These are phyloP conservation scores for Pseudofabraea citricarpa DNA, from an alignment of 2,329 filamentous ascomycete genomes.

Conservation along the genomic window DNA sequence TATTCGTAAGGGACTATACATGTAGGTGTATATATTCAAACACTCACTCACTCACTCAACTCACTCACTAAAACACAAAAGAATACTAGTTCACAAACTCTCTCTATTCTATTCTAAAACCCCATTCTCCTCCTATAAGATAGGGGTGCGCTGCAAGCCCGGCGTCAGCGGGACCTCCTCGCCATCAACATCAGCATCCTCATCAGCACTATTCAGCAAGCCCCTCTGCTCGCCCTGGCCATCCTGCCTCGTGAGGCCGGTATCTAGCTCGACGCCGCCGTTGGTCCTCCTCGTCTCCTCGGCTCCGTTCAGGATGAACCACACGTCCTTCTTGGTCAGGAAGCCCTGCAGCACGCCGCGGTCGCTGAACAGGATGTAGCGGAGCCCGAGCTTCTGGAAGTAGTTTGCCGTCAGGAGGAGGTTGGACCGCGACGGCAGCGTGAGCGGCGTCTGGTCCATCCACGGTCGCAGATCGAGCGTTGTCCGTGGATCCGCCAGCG, in stretches of 20 bases:
- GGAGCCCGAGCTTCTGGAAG: conserved; percentile 89
- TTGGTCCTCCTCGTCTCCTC: conserved; percentile 50
- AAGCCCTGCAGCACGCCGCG: conserved; percentile 77
- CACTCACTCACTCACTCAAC: too few species aligned
- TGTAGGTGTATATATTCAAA: too few species aligned
- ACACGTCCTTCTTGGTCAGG: conserved; percentile 95
- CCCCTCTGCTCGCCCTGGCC: conserved; percentile 38
- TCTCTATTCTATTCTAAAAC: too few species aligned
- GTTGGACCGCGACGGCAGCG: conserved; percentile 69
- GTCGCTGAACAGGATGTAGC: conserved; percentile 85
- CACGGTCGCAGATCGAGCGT: conserved; percentile 88
- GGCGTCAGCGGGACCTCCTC: conserved; percentile 16
- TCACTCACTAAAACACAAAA: too few species aligned
- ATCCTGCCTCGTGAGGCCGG: conserved; percentile 34
- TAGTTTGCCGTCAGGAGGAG: conserved; percentile 86
- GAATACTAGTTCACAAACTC: too few species aligned
- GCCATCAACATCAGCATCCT: conserved; percentile 26
- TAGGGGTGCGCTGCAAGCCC: conserved; percentile 12
- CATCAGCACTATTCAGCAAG: conserved; percentile 33
- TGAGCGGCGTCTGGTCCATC: conserved; percentile 99
- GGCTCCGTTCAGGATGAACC: conserved; percentile 82
- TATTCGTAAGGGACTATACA: too few species aligned
- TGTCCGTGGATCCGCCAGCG: conserved; percentile 69
- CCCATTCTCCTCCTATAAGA: conserved; percentile 20
- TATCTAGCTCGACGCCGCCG: conserved; percentile 29